phyloP scores from a whole-genome alignment of 345 rosid species.

The Linum usitatissimum region DNA sequence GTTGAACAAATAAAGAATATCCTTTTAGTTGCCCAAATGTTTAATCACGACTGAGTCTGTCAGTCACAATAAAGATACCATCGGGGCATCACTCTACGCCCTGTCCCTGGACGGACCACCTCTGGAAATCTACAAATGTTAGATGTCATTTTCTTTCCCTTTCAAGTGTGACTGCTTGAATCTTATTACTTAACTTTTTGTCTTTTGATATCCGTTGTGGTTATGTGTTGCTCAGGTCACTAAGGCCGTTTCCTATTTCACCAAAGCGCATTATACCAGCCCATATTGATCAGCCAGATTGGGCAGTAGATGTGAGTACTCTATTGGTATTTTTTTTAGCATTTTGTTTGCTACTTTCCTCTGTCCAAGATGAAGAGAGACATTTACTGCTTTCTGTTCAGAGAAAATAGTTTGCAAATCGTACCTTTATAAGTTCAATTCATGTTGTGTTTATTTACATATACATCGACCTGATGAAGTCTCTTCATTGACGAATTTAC shows the following conservation, averaged over 20 bases:
- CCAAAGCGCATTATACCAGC: constrained; percentile 48
- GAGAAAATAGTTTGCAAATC: not conserved
- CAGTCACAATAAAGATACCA: not conserved
- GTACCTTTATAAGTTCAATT: not conserved
- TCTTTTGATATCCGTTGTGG: constrained; percentile 3
- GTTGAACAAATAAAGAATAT: not conserved
- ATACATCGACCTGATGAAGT: not conserved
- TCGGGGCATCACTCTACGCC: not conserved
- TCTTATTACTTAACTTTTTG: not conserved
- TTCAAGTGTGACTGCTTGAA: not conserved
- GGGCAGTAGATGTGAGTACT: constrained; percentile 82
- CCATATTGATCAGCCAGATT: constrained; percentile 64
- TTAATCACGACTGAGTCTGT: too few relatives aligned
- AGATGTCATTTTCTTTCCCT: not conserved
- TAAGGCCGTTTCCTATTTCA: constrained; percentile 81
- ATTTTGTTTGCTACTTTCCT: too few relatives aligned
- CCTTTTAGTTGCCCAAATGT: not conserved
- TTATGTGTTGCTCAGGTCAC: constrained; percentile 33
- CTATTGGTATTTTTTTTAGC: constrained; percentile 1
- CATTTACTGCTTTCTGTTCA: not conserved
- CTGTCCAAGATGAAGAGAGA: not conserved
- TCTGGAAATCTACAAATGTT: not conserved
- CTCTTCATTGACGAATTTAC: not conserved
- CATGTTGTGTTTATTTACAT: not conserved
- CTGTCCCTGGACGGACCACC: not conserved